Conservation (phyloP, 371 early-diverging fungal genomes). For the Syncephalis fuscata region DNA sequence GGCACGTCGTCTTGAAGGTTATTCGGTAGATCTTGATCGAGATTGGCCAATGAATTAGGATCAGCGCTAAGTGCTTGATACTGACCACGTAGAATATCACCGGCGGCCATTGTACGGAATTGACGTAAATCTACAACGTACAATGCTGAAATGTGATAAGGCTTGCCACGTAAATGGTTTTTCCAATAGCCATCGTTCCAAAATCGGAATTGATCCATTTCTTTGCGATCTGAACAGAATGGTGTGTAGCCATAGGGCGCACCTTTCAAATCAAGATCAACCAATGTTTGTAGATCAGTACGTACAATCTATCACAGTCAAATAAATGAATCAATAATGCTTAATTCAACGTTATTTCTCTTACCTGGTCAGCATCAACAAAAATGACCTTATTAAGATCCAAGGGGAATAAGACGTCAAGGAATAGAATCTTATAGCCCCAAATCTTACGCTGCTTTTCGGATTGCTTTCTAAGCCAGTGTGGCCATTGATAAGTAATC, state of each 20-base stretch:
- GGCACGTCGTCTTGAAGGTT: slow-evolving; percentile 84
- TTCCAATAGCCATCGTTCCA: slow-evolving; percentile 96
- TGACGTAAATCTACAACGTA: slow-evolving; percentile 83
- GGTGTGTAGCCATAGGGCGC: slow-evolving; percentile 93
- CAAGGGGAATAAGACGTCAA: slow-evolving; percentile 92
- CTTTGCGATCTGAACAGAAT: slow-evolving; percentile 79
- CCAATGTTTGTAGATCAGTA: slow-evolving; percentile 76
- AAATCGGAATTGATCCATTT: slow-evolving; percentile 92
- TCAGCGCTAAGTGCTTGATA: slow-evolving; percentile 83
- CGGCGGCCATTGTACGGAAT: slow-evolving; percentile 86
- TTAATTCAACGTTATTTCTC: neutral
- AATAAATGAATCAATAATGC: too few species aligned
- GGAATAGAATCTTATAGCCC: slow-evolving; percentile 95
- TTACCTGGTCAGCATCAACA: slow-evolving; percentile 91
- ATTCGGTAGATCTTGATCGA: slow-evolving; percentile 95
- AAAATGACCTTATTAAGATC: slow-evolving; percentile 89
- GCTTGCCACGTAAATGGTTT: slow-evolving; percentile 61
- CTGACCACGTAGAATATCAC: slow-evolving; percentile 81
- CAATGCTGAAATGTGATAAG: slow-evolving; percentile 93
- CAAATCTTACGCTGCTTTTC: slow-evolving; percentile 95
- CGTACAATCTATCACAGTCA: slow-evolving; percentile 78
- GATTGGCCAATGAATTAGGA: slow-evolving; percentile 76
- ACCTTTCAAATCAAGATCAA: slow-evolving; percentile 78
- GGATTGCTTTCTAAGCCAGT: slow-evolving; percentile 78
- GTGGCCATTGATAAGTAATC: slow-evolving; percentile 95